Conservation (phyloP, 805 yeast species). For the Maudiozyma saulgeensis region DNA sequence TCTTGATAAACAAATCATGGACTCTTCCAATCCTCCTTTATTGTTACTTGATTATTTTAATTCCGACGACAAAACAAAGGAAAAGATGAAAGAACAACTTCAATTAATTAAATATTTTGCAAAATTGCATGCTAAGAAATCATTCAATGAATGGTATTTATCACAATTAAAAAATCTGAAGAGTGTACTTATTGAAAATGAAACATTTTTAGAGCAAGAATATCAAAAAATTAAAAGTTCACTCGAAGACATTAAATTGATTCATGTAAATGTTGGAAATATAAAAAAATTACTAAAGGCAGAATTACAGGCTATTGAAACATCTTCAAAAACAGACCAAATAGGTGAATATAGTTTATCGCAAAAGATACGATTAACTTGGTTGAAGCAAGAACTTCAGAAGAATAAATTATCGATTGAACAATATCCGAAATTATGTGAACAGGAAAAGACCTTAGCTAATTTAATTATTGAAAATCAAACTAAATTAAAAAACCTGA, state of each 20-base stretch:
- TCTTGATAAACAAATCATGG: conserved; percentile 37
- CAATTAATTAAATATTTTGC: conserved; percentile 42
- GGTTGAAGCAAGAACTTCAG: conserved; percentile 11
- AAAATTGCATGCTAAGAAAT: conserved; percentile 41
- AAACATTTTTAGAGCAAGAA: conserved; percentile 18
- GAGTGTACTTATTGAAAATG: conserved; percentile 23
- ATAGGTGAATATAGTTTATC: conserved; percentile 6
- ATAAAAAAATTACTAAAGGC: conserved; percentile 12
- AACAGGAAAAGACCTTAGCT: conserved; percentile 2
- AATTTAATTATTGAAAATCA: conserved; percentile 1
- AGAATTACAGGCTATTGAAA: conserved; percentile 16
- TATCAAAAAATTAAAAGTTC: conserved; percentile 12
- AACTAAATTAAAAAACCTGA: neutral
- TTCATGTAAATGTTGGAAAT: conserved; percentile 7
- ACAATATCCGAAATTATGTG: conserved; percentile 4
- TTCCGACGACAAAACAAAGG: conserved; percentile 31
- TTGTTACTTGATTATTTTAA: conserved; percentile 41
- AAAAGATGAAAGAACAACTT: conserved; percentile 39
- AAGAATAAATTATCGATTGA: conserved; percentile 6
- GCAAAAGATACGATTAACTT: conserved; percentile 12
- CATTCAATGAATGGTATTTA: conserved; percentile 57
- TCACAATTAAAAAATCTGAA: conserved; percentile 41
- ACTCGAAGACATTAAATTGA: conserved; percentile 6
- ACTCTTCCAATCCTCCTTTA: conserved; percentile 48
- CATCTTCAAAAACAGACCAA: conserved; percentile 7